Base-by-base conservation (phyloP, 108 stramenopile genomes). In the Hondaea fermentalgiana region DNA sequence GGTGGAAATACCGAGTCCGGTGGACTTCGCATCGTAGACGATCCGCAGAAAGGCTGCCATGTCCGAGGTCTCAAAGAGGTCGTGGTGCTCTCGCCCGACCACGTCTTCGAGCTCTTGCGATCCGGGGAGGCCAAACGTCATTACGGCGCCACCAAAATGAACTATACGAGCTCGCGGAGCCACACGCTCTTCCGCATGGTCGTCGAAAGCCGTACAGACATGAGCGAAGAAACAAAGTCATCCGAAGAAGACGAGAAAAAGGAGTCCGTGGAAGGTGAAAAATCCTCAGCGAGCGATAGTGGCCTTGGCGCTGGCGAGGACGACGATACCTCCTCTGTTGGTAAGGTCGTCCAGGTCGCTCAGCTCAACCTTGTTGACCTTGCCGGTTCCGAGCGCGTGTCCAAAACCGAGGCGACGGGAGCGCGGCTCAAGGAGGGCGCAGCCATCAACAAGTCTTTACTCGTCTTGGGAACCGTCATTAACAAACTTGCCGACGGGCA, bases 161-260 rank as follows among this genome's bases (percentile, higher is more conserved):
- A 95, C 89, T 58, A 69, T 43, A 59, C 87, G 5, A 91, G 90
- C 16, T 93, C 93, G 5, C 93, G 94, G 23, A 90, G 89, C 5
- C 94, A 95, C 60, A 88, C 92, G 28, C 89, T 95, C 72, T 94
- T 95, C 57, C 89, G 91, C 35, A 69, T 95, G 53, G 89, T 93
- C 29, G 58, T 94, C 8, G 94, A 94, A 72, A 90, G 58, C 17
- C 91, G 89, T 42, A 53, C 58, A 49, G 90, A 42, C 51, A 53
- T 25, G 6, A 28, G 6, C 42, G 92, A 89, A 55, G 91, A 87
- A 5, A 89, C 93, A 55, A 93, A 91, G 51, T 90, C 92, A 10
- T 87, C 91, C 58, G 55, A 93, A 60, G 76, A 83, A 16, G 76
- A 83, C 12, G 51, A 83, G 3, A 16, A 57, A 16, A 57, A 57